Conservation (phyloP, 2,329 filamentous ascomycete genomes). For the Colletotrichum noveboracense region DNA sequence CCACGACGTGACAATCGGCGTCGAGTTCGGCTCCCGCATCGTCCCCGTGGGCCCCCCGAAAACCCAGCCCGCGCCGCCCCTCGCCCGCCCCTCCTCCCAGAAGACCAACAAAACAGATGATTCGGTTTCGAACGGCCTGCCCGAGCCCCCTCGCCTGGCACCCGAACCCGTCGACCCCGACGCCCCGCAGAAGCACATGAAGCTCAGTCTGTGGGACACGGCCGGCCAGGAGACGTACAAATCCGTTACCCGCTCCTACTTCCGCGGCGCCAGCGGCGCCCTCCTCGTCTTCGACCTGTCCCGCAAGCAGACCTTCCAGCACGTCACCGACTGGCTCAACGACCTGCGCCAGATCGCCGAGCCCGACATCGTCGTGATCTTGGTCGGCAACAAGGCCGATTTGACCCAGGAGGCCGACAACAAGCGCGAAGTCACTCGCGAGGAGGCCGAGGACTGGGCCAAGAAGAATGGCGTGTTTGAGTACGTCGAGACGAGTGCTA, state of each 20-base stretch:
- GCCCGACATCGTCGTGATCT: constrained; percentile 89
- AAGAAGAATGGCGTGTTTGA: constrained; percentile 82
- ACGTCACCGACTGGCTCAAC: constrained; percentile 91
- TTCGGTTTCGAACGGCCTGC: constrained; percentile 47
- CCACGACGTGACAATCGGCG: constrained; percentile 96
- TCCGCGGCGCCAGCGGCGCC: constrained; percentile 74
- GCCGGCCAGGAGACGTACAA: constrained; percentile 98
- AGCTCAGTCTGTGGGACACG: constrained; percentile 93
- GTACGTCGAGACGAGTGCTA: constrained; percentile 96
- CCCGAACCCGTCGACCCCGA: constrained; percentile 34
- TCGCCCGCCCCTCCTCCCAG: constrained; percentile 15
- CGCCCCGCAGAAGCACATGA: constrained; percentile 77
- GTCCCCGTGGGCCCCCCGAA: constrained; percentile 89
- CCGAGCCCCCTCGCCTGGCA: constrained; percentile 52
- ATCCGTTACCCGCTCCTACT: constrained; percentile 92
- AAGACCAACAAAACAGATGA: not conserved
- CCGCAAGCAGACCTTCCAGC: constrained; percentile 81
- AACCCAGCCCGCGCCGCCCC: constrained; percentile 45
- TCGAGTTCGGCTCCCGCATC: constrained; percentile 93
- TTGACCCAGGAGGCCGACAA: constrained; percentile 63
- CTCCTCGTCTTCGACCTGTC: constrained; percentile 96
- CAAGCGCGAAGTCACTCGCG: constrained; percentile 77
- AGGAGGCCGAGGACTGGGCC: constrained; percentile 93
- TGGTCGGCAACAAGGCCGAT: constrained; percentile 96
- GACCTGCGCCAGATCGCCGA: constrained; percentile 95